phyloP scores from a whole-genome alignment of 1,139 yeast species.

The Sugiyamaella paludigena region DNA sequence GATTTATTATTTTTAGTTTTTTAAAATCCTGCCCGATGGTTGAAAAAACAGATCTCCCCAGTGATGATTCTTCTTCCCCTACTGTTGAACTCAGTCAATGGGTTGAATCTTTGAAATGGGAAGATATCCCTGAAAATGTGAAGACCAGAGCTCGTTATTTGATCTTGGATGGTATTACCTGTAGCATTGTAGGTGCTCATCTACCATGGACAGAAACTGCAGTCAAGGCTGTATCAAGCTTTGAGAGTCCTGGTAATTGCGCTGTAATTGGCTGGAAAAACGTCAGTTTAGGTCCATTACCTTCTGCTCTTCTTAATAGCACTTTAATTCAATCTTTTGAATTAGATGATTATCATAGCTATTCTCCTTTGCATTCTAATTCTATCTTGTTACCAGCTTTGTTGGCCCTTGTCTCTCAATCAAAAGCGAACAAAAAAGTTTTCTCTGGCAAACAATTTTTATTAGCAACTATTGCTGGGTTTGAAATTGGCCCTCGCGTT shows the following conservation, averaged over 20 bases:
- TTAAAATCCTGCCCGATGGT: too few species aligned
- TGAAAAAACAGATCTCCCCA: too few species aligned
- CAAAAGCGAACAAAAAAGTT: background rate
- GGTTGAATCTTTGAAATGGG: slow-evolving; percentile 15
- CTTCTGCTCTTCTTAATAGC: slow-evolving; percentile 15
- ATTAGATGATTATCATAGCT: slow-evolving; percentile 18
- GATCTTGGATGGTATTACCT: slow-evolving; percentile 16
- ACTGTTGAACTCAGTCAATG: slow-evolving; percentile 14
- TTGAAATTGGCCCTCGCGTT: slow-evolving; percentile 19
- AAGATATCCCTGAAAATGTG: slow-evolving; percentile 14
- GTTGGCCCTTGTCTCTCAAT: slow-evolving; percentile 9
- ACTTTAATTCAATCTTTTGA: slow-evolving; percentile 19
- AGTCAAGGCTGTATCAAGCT: slow-evolving; percentile 13
- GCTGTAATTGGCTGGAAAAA: slow-evolving; percentile 18
- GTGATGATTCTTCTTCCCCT: background rate
- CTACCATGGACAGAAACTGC: slow-evolving; percentile 21
- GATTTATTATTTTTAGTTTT: too few species aligned
- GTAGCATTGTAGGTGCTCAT: slow-evolving; percentile 17
- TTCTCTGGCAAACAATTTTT: slow-evolving; percentile 14
- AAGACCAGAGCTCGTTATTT: slow-evolving; percentile 12
- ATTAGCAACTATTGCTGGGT: slow-evolving; percentile 13
- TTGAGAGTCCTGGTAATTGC: slow-evolving; percentile 14
- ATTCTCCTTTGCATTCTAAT: slow-evolving; percentile 18
- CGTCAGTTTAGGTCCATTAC: slow-evolving; percentile 9
- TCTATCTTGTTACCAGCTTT: slow-evolving; percentile 17